Evolutionary conservation across 306 rosid species (phyloP).

Genomic region (Calophaca sinica): DNA sequence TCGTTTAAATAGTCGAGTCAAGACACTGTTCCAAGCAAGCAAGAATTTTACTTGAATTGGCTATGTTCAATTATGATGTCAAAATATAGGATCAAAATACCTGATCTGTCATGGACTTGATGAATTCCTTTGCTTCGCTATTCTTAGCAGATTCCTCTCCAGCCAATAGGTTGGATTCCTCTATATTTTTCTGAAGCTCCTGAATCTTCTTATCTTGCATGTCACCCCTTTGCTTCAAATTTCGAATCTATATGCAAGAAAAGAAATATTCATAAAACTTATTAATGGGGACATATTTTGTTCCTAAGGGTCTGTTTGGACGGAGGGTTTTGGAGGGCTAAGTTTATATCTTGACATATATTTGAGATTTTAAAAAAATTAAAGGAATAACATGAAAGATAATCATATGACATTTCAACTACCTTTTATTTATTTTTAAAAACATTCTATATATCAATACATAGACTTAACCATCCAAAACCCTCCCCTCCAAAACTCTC

Average conservation of each 20-base stretch:
- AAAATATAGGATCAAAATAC: conserved; percentile 51
- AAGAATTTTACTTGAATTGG: conserved; percentile 10
- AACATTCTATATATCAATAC: too few relatives aligned
- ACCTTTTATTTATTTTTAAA: too few relatives aligned
- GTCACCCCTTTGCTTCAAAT: conserved; percentile 64
- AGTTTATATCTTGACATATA: too few relatives aligned
- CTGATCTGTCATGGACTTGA: conserved; percentile 72
- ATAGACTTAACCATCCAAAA: too few relatives aligned
- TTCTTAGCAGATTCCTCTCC: conserved; percentile 67
- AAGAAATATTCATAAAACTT: conserved; percentile 44
- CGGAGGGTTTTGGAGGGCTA: too few relatives aligned
- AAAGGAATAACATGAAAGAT: too few relatives aligned
- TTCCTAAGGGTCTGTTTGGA: too few relatives aligned
- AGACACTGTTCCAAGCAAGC: conserved; percentile 9
- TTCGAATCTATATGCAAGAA: conserved; percentile 59
- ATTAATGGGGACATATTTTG: conserved; percentile 6
- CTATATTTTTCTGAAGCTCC: conserved; percentile 57
- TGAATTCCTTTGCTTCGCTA: conserved; percentile 59
- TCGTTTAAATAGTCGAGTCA: background rate
- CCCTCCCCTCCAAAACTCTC: too few relatives aligned
- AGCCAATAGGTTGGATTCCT: conserved; percentile 58
- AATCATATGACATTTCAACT: too few relatives aligned
- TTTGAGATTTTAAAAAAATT: too few relatives aligned
- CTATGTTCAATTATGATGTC: conserved; percentile 6
- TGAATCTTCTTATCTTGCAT: conserved; percentile 69